Percentiles rank a stretch among this genome's conserved stretches.
Evolutionary conservation across 331 rosid genomes (phyloP).

Genomic region (Stylosanthes scabra): DNA sequence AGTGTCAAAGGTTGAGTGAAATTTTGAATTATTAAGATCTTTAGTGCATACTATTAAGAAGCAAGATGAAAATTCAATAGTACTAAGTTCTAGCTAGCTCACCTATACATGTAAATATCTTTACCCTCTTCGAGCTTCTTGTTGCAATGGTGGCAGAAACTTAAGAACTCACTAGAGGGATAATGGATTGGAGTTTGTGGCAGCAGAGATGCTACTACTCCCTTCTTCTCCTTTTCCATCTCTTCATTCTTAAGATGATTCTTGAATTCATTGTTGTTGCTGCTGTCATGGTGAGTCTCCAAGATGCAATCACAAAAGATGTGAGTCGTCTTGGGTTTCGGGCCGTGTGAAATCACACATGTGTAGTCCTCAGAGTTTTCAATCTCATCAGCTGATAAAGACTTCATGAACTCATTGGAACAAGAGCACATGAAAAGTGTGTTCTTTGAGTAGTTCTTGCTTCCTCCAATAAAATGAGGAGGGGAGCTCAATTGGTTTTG

Average conservation of each 20-base stretch:
- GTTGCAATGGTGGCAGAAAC: conserved; percentile 76
- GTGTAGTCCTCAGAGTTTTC: conserved; percentile 95
- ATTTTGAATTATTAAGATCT: no score
- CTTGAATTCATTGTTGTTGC: conserved; percentile 45
- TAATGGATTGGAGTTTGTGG: conserved; percentile 42
- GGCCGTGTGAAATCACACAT: conserved; percentile 84
- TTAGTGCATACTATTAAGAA: no score
- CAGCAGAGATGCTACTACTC: not conserved
- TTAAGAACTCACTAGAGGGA: conserved; percentile 66
- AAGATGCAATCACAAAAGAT: conserved; percentile 85
- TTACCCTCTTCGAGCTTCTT: conserved; percentile 79
- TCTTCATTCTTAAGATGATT: conserved; percentile 50
- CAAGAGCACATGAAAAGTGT: conserved; percentile 47
- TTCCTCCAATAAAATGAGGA: conserved; percentile 58
- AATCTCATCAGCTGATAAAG: conserved; percentile 78
- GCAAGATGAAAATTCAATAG: not conserved
- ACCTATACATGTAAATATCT: conserved; percentile 95
- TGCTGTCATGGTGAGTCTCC: conserved; percentile 48
- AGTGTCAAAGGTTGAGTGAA: no score
- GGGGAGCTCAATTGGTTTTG: conserved; percentile 42
- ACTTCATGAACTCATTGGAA: conserved; percentile 48
- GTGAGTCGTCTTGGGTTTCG: conserved; percentile 81
- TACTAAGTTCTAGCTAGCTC: conserved; percentile 23
- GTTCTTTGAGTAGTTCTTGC: conserved; percentile 50
- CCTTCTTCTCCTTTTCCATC: conserved; percentile 47